phyloP scores from a whole-genome alignment of 352 stramenopile genomes.

The Albugo candida region DNA sequence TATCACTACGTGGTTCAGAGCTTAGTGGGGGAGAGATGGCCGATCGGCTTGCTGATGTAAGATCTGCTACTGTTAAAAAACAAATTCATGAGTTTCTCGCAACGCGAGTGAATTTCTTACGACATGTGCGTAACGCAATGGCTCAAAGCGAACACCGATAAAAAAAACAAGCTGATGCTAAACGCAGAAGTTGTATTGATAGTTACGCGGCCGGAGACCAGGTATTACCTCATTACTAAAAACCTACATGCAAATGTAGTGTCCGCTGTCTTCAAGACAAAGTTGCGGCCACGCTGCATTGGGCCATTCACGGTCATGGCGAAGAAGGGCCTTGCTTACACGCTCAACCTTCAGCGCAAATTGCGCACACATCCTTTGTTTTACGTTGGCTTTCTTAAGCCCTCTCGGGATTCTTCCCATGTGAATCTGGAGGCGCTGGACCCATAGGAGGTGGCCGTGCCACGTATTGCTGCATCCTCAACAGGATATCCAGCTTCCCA shows the following conservation, averaged over 20 bases:
- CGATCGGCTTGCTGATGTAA: not conserved
- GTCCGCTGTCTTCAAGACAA: conserved; percentile 5
- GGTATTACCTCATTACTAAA: conserved; percentile 9
- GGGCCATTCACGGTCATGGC: conserved; percentile 10
- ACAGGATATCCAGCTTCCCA: too few species aligned
- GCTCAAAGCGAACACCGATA: conserved; percentile 7
- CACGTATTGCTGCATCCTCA: too few species aligned
- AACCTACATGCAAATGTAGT: conserved; percentile 6
- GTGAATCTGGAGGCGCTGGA: too few species aligned
- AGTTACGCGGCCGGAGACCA: conserved; percentile 7
- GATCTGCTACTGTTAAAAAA: not conserved
- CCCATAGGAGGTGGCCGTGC: too few species aligned
- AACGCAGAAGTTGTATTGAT: conserved; percentile 2
- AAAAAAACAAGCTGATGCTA: conserved; percentile 6
- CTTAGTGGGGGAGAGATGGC: not conserved
- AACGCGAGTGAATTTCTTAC: conserved; percentile 3
- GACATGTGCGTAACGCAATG: conserved; percentile 8
- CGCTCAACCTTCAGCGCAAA: conserved; percentile 8
- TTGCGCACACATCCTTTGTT: conserved; percentile 9
- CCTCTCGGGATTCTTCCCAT: conserved; percentile 1
- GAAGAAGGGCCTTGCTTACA: conserved; percentile 9
- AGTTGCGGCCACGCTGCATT: conserved; percentile 9
- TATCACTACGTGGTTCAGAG: not conserved
- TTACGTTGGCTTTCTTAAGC: conserved; percentile 11
- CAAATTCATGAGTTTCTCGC: conserved; percentile 5